Evolutionary conservation across 2,329 filamentous ascomycete genomes (phyloP).

Genomic region (Atkinsonella texensis): DNA sequence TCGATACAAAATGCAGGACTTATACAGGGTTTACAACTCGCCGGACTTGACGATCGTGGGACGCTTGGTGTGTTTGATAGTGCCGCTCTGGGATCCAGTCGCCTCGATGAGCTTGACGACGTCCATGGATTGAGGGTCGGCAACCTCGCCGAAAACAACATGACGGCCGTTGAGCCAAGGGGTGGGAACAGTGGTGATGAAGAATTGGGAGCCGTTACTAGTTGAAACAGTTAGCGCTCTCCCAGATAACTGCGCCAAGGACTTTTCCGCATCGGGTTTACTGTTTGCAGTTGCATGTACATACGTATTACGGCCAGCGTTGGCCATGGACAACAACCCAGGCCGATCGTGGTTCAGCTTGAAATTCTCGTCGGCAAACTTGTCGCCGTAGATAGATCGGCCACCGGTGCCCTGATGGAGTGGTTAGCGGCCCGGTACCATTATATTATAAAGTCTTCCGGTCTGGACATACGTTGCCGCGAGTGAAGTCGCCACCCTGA

Average conservation of each 20-base stretch:
- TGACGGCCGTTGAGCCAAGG: conserved; percentile 75
- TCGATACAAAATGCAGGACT: conserved; percentile 4
- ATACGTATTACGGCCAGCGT: conserved; percentile 87
- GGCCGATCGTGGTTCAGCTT: conserved; percentile 57
- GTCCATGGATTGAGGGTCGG: conserved; percentile 33
- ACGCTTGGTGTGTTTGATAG: conserved; percentile 42
- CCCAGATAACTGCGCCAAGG: too few species aligned
- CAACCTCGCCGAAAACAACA: conserved; percentile 74
- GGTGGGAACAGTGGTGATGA: conserved; percentile 86
- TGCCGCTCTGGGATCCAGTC: conserved; percentile 41
- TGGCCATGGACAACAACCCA: conserved; percentile 87
- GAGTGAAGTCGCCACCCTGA: conserved; percentile 92
- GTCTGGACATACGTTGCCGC: conserved; percentile 60
- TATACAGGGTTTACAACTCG: conserved; percentile 28
- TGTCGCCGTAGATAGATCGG: conserved; percentile 90
- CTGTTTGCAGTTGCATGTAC: conserved; percentile 11
- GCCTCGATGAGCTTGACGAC: conserved; percentile 52
- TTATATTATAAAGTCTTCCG: background rate
- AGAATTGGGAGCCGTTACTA: conserved; percentile 97
- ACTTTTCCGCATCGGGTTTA: background rate
- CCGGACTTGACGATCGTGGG: conserved; percentile 47
- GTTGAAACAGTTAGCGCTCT: background rate
- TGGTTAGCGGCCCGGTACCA: conserved; percentile 6
- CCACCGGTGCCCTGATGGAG: conserved; percentile 70
- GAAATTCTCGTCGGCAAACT: conserved; percentile 94